Conservation (phyloP, 768 basidiomycete species). For the Leucogyrophana mollusca region DNA sequence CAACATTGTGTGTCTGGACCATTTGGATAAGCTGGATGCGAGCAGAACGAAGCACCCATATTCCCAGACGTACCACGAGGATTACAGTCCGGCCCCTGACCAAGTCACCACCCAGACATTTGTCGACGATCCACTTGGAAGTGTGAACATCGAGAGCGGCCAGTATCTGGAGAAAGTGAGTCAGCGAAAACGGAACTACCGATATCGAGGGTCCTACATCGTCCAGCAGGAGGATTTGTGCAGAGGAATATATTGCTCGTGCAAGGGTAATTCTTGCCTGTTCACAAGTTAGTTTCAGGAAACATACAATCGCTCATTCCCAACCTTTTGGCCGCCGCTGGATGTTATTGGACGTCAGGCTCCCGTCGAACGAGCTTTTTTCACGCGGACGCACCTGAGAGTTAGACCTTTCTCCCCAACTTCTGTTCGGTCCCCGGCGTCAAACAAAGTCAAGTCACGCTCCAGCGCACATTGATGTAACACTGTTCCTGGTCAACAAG, state of each 20-base stretch:
- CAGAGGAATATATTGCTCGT: conserved; percentile 56
- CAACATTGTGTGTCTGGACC: conserved; percentile 31
- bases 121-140: conserved; percentile 47
- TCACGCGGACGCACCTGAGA: conserved; percentile 28
- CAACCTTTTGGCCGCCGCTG: conserved; percentile 60
- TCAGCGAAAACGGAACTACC: neutral
- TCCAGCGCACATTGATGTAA: conserved; percentile 40
- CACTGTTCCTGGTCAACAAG: conserved; percentile 15
- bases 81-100: conserved; percentile 48
- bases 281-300: neutral
- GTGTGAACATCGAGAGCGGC: conserved; percentile 63
- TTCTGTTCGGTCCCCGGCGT: conserved; percentile 67
- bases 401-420: conserved; percentile 72
- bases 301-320: no score
- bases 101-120: conserved; percentile 38
- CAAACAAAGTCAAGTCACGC: conserved; percentile 44
- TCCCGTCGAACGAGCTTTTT: neutral
- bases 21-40: neutral
- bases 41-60: neutral
- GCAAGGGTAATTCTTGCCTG: conserved; percentile 54
- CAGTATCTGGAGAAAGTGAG: conserved; percentile 27
- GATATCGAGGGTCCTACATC: conserved; percentile 42
- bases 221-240: conserved; percentile 66
- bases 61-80: conserved; percentile 40
- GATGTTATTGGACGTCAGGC: neutral